Conservation (phyloP, 1,284 basidiomycete genomes). For the Trametes pubescens region DNA sequence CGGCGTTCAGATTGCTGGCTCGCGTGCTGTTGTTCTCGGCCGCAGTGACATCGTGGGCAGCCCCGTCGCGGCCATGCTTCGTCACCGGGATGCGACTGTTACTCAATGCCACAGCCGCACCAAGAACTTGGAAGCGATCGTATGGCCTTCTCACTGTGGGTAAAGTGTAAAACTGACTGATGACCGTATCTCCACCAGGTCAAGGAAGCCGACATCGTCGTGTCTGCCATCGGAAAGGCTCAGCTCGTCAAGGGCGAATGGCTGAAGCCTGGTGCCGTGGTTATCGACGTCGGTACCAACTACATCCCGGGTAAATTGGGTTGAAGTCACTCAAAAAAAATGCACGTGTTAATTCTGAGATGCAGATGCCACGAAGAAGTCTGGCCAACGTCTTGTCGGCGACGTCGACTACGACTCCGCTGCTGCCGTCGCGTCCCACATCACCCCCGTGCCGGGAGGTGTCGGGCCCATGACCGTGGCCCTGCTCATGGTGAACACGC, state of each 20-base stretch:
- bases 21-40: slow-evolving; percentile 92
- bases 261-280: slow-evolving; percentile 94
- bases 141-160: slow-evolving; percentile 47
- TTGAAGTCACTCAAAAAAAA: no score
- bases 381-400: slow-evolving; percentile 95
- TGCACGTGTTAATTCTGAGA: neutral
- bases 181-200: slow-evolving; percentile 54
- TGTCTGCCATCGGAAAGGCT: slow-evolving; percentile 93
- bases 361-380: slow-evolving; percentile 89
- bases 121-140: slow-evolving; percentile 80
- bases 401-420: slow-evolving; percentile 93
- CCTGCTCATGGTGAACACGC: slow-evolving; percentile 97
- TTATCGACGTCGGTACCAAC: slow-evolving; percentile 98
- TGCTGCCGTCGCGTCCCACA: slow-evolving; percentile 80
- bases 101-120: slow-evolving; percentile 97
- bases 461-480: slow-evolving; percentile 99
- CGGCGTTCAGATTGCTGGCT: slow-evolving; percentile 76
- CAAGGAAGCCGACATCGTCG: slow-evolving; percentile 89
- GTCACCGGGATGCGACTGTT: slow-evolving; percentile 93
- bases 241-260: slow-evolving; percentile 93
- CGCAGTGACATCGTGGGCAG: slow-evolving; percentile 98
- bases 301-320: slow-evolving; percentile 80
- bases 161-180: slow-evolving; percentile 4
- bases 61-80: slow-evolving; percentile 91
- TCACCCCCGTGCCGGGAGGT: slow-evolving; percentile 98